Evolutionary conservation across 2,329 filamentous ascomycete species (phyloP).

Genomic region (Macrophomina tecta): DNA sequence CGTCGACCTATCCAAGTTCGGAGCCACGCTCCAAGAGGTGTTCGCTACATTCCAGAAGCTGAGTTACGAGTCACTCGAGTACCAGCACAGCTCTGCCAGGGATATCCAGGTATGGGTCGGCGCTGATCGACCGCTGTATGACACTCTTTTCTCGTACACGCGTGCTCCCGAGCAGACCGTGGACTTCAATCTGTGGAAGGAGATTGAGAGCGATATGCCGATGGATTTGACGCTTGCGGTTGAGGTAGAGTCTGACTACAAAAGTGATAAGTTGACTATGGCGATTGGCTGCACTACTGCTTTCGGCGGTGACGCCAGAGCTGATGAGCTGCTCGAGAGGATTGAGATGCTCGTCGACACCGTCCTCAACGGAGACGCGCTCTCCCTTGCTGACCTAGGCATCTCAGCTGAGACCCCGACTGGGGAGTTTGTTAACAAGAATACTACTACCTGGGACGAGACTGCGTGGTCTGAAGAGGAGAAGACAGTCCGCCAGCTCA

Average conservation of each 20-base stretch:
- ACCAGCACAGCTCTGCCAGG: slow-evolving; percentile 45
- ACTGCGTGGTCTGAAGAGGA: slow-evolving; percentile 18
- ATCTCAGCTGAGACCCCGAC: slow-evolving; percentile 40
- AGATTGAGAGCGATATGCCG: slow-evolving; percentile 43
- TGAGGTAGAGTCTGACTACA: slow-evolving; percentile 40
- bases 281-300: slow-evolving; percentile 37
- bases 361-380: slow-evolving; percentile 35
- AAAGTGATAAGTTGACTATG: slow-evolving; percentile 34
- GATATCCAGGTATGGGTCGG: slow-evolving; percentile 45
- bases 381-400: slow-evolving; percentile 35
- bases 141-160: slow-evolving; percentile 44
- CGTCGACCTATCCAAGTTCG: slow-evolving; percentile 34
- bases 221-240: slow-evolving; percentile 45
- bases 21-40: slow-evolving; percentile 35
- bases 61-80: slow-evolving; percentile 40
- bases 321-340: slow-evolving; percentile 40
- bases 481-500: slow-evolving; percentile 24
- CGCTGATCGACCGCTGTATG: slow-evolving; percentile 42
- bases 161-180: slow-evolving; percentile 29
- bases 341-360: slow-evolving; percentile 41
- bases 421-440: not conserved
- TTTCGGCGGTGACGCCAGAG: slow-evolving; percentile 35
- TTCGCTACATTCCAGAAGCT: slow-evolving; percentile 35
- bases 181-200: slow-evolving; percentile 36
- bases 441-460: slow-evolving; percentile 22